Percentiles rank a stretch among this genome's conserved stretches.
These are phyloP conservation scores for Phytophthora foliorum DNA, from an alignment of 352 stramenopile genomes.

Conservation along the genomic window DNA sequence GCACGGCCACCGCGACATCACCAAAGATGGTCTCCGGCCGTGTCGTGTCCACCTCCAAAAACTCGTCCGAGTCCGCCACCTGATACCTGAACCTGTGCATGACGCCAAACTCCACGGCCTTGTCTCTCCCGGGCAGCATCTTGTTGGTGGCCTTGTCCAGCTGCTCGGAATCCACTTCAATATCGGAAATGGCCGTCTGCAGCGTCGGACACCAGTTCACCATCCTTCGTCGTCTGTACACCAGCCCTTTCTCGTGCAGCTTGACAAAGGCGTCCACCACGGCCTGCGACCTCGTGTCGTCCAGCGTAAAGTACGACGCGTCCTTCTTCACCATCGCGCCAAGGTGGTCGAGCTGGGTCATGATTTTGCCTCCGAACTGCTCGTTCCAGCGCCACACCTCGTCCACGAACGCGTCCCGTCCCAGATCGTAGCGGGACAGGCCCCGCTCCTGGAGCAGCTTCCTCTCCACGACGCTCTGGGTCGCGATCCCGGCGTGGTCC, in stretches of 20 bases:
- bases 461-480: constrained; percentile 99
- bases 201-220: constrained; percentile 98
- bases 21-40: constrained; percentile 99
- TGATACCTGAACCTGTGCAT: constrained; percentile 88
- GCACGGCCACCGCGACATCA: constrained; percentile 98
- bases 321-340: constrained; percentile 97
- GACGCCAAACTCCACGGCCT: constrained; percentile 85
- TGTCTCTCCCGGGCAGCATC: constrained; percentile 73
- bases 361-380: constrained; percentile 97
- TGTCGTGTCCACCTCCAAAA: constrained; percentile 97
- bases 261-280: constrained; percentile 78
- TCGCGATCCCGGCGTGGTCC: constrained; percentile 99
- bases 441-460: constrained; percentile 96
- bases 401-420: constrained; percentile 97
- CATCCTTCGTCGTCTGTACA: constrained; percentile 97
- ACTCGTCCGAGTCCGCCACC: constrained; percentile 66
- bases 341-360: constrained; percentile 94
- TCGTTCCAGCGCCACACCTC: constrained; percentile 99
- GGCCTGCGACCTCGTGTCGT: constrained; percentile 91
- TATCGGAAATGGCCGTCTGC: constrained; percentile 96
- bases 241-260: constrained; percentile 97
- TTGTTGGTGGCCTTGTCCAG: constrained; percentile 92
- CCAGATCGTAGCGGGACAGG: constrained; percentile 94
- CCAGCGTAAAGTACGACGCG: constrained; percentile 98
- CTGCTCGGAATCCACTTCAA: constrained; percentile 98